Base-by-base conservation (phyloP, 768 basidiomycete genomes). In the Trametes villosa region DNA sequence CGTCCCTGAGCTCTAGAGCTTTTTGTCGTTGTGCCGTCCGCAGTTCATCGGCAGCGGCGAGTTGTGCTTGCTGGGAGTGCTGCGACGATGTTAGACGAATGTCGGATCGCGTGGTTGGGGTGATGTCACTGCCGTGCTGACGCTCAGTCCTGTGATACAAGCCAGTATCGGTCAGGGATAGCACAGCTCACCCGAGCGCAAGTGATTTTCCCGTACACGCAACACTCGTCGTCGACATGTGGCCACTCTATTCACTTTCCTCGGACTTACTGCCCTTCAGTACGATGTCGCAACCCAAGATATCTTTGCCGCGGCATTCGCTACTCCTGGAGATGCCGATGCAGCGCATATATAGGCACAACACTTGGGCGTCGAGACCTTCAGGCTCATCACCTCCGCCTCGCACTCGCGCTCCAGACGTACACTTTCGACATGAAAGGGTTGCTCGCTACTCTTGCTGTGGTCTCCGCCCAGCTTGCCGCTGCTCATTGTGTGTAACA, bases 401-500 rank as follows among this genome's bases (percentile, higher is more conserved):
- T 3, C 11, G 53, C 22, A 13, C 20, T 22, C 24, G 13, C 22
- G 9, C 17, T 4, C n/a, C 17, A 9, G 17, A n/a, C n/a, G 41
- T 3, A 42, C 18, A 18, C 22, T 9, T 26, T 26, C 44, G 62
- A 15, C 8, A 70, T 70, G 68, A 70, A 70, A 62, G 40, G 65
- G 26, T 54, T 61, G 53, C 44, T 66, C 42, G 60, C 60, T 15
- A 46, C 59, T 49, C 67, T 70, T 20, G 63, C 66, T 15, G 44
- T 64, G 34, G 53, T 64, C 12, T 60, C 62, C 26, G 62, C 56
- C 1, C 64, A 63, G n/a, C 61, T 67, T 33, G 65, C 48, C 24
- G 61, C 65, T 27, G 68, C 68, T 12, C 68, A 68, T 48, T 68
- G 67, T 66, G 41, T 36, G 67, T 57, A 1, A 5, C 34, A 27